Evolutionary conservation across 2,329 filamentous ascomycete species (phyloP).

Genomic region (Hymenoscyphus fraxineus): DNA sequence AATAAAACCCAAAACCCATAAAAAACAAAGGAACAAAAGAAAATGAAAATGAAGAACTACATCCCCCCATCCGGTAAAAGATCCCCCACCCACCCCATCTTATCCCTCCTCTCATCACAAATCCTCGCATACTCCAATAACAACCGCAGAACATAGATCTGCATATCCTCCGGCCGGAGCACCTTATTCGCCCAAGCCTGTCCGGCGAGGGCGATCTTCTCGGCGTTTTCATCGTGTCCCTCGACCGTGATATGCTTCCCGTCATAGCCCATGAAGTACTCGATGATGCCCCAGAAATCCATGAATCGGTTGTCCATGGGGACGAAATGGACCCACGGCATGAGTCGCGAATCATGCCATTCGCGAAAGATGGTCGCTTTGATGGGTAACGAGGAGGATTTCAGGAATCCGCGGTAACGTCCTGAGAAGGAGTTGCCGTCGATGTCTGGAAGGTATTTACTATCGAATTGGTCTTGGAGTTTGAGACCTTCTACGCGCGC

Average conservation of each 20-base stretch:
- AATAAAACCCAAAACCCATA: too few relatives aligned
- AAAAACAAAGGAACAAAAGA: too few relatives aligned
- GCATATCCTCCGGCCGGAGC: conserved; percentile 66
- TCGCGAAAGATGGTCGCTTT: conserved; percentile 76
- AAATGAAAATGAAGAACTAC: too few relatives aligned
- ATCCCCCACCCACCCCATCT: conserved; percentile 34
- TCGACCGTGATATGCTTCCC: conserved; percentile 36
- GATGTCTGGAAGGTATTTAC: conserved; percentile 72
- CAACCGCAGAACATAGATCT: conserved; percentile 59
- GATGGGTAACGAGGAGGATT: conserved; percentile 66
- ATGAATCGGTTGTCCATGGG: conserved; percentile 74
- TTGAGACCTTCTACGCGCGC: conserved; percentile 46
- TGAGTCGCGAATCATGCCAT: conserved; percentile 73
- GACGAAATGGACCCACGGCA: conserved; percentile 78
- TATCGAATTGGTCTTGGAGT: conserved; percentile 53
- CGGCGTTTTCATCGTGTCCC: conserved; percentile 50
- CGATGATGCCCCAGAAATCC: conserved; percentile 70
- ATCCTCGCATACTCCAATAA: conserved; percentile 56
- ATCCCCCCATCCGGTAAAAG: conserved; percentile 12
- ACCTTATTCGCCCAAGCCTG: conserved; percentile 70
- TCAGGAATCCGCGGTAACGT: conserved; percentile 65
- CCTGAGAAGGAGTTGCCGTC: conserved; percentile 73
- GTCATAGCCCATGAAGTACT: conserved; percentile 68
- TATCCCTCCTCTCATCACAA: conserved; percentile 35
- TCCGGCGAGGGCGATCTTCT: conserved; percentile 62